Evolutionary conservation across 2,329 filamentous ascomycete genomes (phyloP).

Genomic region (Cordyceps sp.): DNA sequence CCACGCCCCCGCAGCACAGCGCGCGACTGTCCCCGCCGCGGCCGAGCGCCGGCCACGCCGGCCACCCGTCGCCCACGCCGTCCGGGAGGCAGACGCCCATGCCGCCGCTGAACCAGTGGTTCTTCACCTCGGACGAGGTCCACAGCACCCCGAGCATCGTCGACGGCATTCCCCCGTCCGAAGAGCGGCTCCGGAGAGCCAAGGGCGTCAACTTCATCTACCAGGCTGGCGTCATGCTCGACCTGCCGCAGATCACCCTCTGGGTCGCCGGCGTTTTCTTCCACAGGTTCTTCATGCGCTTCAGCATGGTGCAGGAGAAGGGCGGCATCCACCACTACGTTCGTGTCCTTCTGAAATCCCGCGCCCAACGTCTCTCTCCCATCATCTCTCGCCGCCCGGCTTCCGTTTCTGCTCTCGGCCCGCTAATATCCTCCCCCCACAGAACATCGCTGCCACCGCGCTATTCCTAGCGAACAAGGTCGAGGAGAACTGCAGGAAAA

Average conservation of each 20-base stretch:
- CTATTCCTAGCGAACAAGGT: constrained; percentile 94
- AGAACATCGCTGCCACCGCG: constrained; percentile 76
- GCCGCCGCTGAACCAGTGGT: constrained; percentile 53
- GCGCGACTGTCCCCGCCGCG: constrained; percentile 38
- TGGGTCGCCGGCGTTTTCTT: constrained; percentile 90
- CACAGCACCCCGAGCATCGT: constrained; percentile 67
- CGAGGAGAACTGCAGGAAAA: constrained; percentile 91
- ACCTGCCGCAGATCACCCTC: constrained; percentile 80
- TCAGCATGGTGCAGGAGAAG: constrained; percentile 60
- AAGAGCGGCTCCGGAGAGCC: constrained; percentile 66
- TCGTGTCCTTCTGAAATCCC: too few relatives aligned
- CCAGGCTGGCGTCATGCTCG: constrained; percentile 82
- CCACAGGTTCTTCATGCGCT: constrained; percentile 89
- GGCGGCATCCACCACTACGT: constrained; percentile 82
- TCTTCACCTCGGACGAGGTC: constrained; percentile 73
- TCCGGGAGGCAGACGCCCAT: constrained; percentile 20
- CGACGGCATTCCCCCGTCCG: constrained; percentile 59
- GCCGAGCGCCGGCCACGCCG: constrained; percentile 23
- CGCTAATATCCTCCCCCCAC: constrained; percentile 7
- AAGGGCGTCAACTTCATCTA: constrained; percentile 96
- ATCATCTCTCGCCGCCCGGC: background rate
- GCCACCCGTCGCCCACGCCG: constrained; percentile 24
- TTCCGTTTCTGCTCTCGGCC: background rate
- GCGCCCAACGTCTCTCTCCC: too few relatives aligned
- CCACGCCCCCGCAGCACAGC: constrained; percentile 40